Base-by-base conservation (phyloP, 306 rosid genomes). In the Cicer yamashitae region DNA sequence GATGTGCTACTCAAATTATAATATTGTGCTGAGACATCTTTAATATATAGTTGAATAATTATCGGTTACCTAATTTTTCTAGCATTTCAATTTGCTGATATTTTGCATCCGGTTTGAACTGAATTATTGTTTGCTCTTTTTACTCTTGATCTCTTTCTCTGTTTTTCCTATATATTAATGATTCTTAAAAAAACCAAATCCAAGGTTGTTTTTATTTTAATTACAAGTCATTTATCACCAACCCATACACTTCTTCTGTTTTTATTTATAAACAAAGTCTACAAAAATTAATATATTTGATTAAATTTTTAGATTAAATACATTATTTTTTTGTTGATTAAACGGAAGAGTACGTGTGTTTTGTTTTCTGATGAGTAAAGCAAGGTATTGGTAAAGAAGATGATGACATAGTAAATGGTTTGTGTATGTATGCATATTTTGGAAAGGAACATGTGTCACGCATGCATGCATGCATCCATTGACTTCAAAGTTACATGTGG, bases 391-490 rank as follows among this genome's bases (percentile, higher is more conserved):
- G 54, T 15, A 79, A 66, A 53, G 72, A 8, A 46, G 82, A 77
- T 18, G 81, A 41, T 58, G 79, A 65, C 76, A 71, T 53, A 25
- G 30, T 25, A 30, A 70, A 25, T 66, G 79, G 71, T 10, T 54
- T 40, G 39, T 65, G 79, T 30, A 30, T 51, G 40, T 70, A 38
- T 51, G 40, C 64, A 38, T 22, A 10, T 71, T 56, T 22, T 46
- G 69, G 76, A 76, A 54, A 0, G 11, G 50, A 51, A 87, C 97
- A 91, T 80, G 89, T 89, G 97, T 90, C 97, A 78, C 4, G 75
- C 96, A 90, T 90, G 96, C 96, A 82, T 79, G 86, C 85, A 74
- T 70, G 82, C 47, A 71, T 12, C 17, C 30, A 45, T 70, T 70
- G 78, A 63, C 45, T 78, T 45, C 22, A 40, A 18, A 50, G 44